Conservation (phyloP, 2,329 filamentous ascomycete species). For the Fusarium sp. region DNA sequence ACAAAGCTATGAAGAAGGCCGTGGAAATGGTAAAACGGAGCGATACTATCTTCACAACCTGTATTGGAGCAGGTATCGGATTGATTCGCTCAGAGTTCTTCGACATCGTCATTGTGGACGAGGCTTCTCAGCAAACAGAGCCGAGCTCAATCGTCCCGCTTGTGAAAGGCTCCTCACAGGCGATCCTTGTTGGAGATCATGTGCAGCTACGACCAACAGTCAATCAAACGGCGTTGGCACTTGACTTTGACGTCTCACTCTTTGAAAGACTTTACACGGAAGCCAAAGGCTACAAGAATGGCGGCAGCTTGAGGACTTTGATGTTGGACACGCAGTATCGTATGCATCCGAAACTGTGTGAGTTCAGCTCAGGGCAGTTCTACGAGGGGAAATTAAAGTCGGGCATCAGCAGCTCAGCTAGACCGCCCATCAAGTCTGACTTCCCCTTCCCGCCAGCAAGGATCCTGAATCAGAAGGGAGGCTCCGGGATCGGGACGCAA, state of each 20-base stretch:
- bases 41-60: constrained; percentile 56
- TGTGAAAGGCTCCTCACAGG: constrained; percentile 53
- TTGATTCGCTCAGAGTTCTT: constrained; percentile 52
- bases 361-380: constrained; percentile 53
- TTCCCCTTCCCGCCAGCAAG: constrained; percentile 30
- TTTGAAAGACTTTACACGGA: constrained; percentile 53
- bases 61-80: constrained; percentile 53
- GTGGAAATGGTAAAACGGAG: constrained; percentile 49
- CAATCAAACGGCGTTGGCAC: constrained; percentile 45
- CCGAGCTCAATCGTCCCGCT: constrained; percentile 52
- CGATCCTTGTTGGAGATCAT: constrained; percentile 57
- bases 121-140: constrained; percentile 59
- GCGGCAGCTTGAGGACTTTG: constrained; percentile 41
- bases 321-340: constrained; percentile 58
- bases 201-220: constrained; percentile 57
- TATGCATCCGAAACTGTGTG: constrained; percentile 53
- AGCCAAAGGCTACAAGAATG: neutral
- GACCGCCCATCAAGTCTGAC: constrained; percentile 26
- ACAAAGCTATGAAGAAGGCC: constrained; percentile 48
- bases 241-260: constrained; percentile 53
- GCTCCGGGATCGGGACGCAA: fast-evolving
- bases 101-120: constrained; percentile 54
- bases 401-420: constrained; percentile 35
- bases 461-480: neutral
- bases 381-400: constrained; percentile 50